Evolutionary conservation across 352 stramenopile genomes (phyloP).

Genomic region (Phytophthora hibernalis): DNA sequence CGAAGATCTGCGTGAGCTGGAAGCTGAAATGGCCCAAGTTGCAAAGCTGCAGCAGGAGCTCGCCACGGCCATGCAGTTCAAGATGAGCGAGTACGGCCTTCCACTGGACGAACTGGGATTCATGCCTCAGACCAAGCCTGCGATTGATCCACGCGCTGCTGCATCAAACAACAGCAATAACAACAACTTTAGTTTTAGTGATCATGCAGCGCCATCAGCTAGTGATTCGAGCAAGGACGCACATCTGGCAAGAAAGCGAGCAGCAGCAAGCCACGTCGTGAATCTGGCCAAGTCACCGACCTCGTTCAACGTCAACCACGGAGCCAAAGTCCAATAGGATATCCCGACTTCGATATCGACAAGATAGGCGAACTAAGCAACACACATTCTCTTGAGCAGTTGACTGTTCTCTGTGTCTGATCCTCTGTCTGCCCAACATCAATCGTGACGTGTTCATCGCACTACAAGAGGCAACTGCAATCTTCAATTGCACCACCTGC

Average conservation of each 20-base stretch:
- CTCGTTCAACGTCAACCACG: constrained; percentile 12
- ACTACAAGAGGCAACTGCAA: not conserved
- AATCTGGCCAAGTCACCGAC: constrained; percentile 17
- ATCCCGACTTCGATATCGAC: not conserved
- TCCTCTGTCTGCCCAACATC: not conserved
- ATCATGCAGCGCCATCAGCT: not conserved
- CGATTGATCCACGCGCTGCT: constrained; percentile 26
- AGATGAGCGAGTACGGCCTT: constrained; percentile 93
- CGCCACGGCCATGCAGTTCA: constrained; percentile 78
- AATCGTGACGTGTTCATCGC: not conserved
- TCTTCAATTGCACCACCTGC: not conserved
- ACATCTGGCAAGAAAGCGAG: constrained; percentile 22
- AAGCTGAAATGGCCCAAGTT: constrained; percentile 79
- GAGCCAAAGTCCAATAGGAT: constrained; percentile 23
- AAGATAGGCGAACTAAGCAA: not conserved
- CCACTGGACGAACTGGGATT: constrained; percentile 91
- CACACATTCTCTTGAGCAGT: not conserved
- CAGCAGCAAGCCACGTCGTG: constrained; percentile 16
- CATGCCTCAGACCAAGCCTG: constrained; percentile 31
- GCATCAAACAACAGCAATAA: constrained; percentile 42
- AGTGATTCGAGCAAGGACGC: constrained; percentile 22
- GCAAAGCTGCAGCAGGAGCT: constrained; percentile 85
- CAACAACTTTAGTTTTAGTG: constrained; percentile 22
- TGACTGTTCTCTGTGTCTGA: too few relatives aligned
- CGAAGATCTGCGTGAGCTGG: constrained; percentile 81